Evolutionary conservation across 2,329 filamentous ascomycete species (phyloP), one percentile per base, ranked within the genome.

Genomic region (Tolypocladium cylindrosporum): DNA sequence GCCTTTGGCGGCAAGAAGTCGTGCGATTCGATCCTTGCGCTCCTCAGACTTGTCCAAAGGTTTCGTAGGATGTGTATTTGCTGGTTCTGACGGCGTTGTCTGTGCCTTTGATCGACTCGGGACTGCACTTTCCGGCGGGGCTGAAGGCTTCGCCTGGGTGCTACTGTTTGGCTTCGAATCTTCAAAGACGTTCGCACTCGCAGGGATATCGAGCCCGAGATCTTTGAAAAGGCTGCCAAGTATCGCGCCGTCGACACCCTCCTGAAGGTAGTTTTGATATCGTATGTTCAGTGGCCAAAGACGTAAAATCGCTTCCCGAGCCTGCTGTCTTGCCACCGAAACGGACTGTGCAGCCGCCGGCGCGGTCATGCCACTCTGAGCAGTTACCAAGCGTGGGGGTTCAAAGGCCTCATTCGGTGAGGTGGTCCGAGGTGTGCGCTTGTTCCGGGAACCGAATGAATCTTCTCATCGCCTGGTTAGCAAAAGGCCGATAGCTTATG

Each of bases 21-120:
- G 84, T 4, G 89, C 88, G 60, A 93, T 90, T 48, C 89, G 84
- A 62, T 91, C 88, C 64, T 89, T 90, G 27, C 89, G 81, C 66
- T 89, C 85, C 62, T 88, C 78, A 9, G 81, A 77, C 61, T 71
- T 73, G 43, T 71, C 66, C n/a, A 63, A 57, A 10, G 48, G 4
- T 11, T 51, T 34, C 34, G 45, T 16, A 37, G 21, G 45, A 2
- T 41, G 53, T 16, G 16, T 43, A 55, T 24, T 50, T 36, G 42
- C 39, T 24, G 55, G 16, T 21, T 27, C n/a, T 2, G 42, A 55
- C 24, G 39, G 27, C 10, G 41, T 14, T 3, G 48, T 6, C 19
- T 40, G 34, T 34, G 34, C 27, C 16, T 40, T 54, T 11, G 31
- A 31, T 24, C 16, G 21, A n/a, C 24, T 39, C n/a, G 5, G 10